These are phyloP conservation scores for Lentinula raphanica DNA, from an alignment of 768 basidiomycete species.

Conservation along the genomic window DNA sequence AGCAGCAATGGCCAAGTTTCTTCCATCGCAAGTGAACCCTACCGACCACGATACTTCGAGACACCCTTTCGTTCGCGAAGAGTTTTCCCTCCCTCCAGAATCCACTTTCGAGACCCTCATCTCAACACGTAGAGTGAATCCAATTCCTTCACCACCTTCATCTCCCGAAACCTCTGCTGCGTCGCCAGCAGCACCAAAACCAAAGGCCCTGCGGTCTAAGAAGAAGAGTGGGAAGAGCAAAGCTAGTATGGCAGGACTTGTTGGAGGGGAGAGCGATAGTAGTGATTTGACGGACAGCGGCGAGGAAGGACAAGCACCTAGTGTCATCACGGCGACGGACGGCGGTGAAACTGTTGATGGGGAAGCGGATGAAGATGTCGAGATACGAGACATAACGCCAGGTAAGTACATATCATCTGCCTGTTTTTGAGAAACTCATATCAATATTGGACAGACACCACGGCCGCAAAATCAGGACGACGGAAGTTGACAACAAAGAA, in stretches of 20 bases:
- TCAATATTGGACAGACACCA: conserved; percentile 22
- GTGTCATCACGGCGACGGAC: conserved; percentile 68
- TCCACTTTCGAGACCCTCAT: conserved; percentile 56
- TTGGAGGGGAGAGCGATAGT: conserved; percentile 79
- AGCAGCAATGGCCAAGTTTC: conserved; percentile 32
- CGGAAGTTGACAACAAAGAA: conserved; percentile 28
- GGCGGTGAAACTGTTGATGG: conserved; percentile 58
- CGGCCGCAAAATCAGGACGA: conserved; percentile 32
- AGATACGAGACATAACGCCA: conserved; percentile 53
- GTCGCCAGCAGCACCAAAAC: conserved; percentile 17
- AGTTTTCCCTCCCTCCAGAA: conserved; percentile 60
- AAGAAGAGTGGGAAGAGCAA: conserved; percentile 46
- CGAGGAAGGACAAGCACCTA: conserved; percentile 60
- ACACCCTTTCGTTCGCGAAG: conserved; percentile 72
- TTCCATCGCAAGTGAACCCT: conserved; percentile 57
- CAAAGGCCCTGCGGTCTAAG: conserved; percentile 2
- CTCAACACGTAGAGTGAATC: conserved; percentile 56
- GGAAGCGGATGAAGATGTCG: conserved; percentile 56
- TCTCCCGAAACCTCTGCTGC: conserved; percentile 45
- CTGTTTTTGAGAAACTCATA: conserved; percentile 3
- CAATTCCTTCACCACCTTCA: conserved; percentile 58
- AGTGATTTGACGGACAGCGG: conserved; percentile 81
- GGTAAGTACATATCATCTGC: conserved; percentile 43
- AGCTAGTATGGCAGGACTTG: conserved; percentile 64
- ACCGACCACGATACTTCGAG: conserved; percentile 61